These are phyloP conservation scores for Diversispora epigaea DNA, from an alignment of 192 early-diverging fungal species.

Conservation along the genomic window DNA sequence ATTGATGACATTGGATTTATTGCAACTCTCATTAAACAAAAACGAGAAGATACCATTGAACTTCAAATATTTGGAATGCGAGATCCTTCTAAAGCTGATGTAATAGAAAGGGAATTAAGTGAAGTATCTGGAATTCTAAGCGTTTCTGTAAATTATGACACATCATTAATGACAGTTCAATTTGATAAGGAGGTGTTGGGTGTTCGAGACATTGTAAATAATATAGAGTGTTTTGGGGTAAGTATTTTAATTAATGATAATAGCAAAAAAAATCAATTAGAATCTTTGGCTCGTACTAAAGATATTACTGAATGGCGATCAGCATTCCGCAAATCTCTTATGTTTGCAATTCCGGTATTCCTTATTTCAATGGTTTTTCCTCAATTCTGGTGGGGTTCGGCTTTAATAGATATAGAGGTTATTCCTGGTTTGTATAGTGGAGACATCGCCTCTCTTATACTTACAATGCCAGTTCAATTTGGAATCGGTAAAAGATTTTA, in stretches of 20 bases:
- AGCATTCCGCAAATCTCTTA: conserved; percentile 63
- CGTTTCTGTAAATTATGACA: conserved; percentile 74
- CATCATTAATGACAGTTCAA: conserved; percentile 71
- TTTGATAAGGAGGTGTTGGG: conserved; percentile 64
- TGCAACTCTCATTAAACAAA: conserved; percentile 56
- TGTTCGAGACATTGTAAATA: conserved; percentile 75
- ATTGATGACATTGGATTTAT: conserved; percentile 76
- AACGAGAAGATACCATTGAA: conserved; percentile 51
- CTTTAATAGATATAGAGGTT: conserved; percentile 42
- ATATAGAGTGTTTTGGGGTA: conserved; percentile 81
- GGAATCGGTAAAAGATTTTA: conserved; percentile 82
- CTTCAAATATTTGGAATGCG: conserved; percentile 97
- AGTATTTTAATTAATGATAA: conserved; percentile 68
- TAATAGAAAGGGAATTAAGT: conserved; percentile 69
- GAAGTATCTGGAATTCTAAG: conserved; percentile 59
- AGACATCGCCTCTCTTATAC: conserved; percentile 62
- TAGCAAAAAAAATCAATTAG: conserved; percentile 74
- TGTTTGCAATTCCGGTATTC: conserved; percentile 82
- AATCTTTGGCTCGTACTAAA: conserved; percentile 79
- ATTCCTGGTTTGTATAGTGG: conserved; percentile 67
- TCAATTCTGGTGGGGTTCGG: conserved; percentile 38
- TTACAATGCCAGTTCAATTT: conserved; percentile 95
- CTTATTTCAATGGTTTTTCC: conserved; percentile 77
- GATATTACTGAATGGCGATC: conserved; percentile 83
- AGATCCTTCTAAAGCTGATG: conserved; percentile 74